phyloP scores from a whole-genome alignment of 352 stramenopile species.

The Globisporangium abappressorium region DNA sequence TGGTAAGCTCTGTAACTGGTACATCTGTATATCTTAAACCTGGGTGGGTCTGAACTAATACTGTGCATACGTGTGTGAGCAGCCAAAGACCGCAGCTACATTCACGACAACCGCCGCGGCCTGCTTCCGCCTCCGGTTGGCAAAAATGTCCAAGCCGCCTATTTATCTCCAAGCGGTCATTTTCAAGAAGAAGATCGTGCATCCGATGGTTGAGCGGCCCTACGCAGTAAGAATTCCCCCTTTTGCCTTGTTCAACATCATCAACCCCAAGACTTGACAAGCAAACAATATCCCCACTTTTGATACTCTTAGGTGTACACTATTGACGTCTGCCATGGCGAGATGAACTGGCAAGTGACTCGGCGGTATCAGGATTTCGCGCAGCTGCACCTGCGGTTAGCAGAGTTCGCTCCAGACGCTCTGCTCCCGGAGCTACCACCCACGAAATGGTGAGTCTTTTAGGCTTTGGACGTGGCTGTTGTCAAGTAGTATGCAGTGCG shows the following conservation, averaged over 20 bases:
- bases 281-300: background rate
- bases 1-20: conserved; percentile 21
- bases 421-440: conserved; percentile 34
- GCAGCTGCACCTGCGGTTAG: conserved; percentile 29
- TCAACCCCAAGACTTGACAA: background rate
- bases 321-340: conserved; percentile 33
- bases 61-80: background rate
- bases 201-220: conserved; percentile 38
- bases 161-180: conserved; percentile 24
- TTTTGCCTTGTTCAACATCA: background rate
- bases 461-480: background rate
- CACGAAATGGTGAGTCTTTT: conserved; percentile 30
- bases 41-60: background rate
- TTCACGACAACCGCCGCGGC: background rate
- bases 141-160: background rate
- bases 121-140: conserved; percentile 2
- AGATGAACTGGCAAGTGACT: conserved; percentile 42
- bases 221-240: conserved; percentile 26
- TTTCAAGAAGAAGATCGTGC: conserved; percentile 30
- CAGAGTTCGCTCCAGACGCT: background rate
- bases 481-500: no score
- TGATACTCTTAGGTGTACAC: conserved; percentile 34
- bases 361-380: conserved; percentile 49
- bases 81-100: conserved; percentile 6
- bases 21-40: background rate